These are phyloP conservation scores for Datura wrightii DNA, from an alignment of 257 asterid species.

Conservation along the genomic window DNA sequence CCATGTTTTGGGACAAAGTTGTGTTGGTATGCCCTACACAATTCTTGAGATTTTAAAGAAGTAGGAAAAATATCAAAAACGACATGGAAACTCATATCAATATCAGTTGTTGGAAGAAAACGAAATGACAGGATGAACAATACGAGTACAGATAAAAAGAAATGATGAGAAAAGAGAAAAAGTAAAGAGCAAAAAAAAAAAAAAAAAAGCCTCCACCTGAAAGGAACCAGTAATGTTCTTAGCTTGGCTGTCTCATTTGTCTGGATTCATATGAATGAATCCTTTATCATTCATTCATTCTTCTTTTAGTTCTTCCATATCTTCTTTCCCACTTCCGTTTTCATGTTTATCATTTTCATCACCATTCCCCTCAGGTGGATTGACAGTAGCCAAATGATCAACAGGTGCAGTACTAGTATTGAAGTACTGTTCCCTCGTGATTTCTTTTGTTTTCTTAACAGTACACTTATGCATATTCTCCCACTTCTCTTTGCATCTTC, in stretches of 20 bases:
- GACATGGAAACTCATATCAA: neutral
- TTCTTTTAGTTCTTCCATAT: neutral
- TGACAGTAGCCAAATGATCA: neutral
- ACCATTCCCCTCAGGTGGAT: neutral
- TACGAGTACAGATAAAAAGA: neutral
- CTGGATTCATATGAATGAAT: neutral
- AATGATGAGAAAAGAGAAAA: neutral
- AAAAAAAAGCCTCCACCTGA: conserved; percentile 6
- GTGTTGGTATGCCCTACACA: conserved; percentile 15
- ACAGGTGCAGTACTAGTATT: neutral
- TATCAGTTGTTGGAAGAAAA: conserved; percentile 17
- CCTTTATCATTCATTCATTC: neutral
- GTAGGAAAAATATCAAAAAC: neutral
- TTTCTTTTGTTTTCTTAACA: conserved; percentile 56
- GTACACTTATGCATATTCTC: conserved; percentile 65
- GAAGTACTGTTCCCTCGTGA: conserved; percentile 39
- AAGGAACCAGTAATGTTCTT: conserved; percentile 22
- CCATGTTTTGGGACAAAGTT: neutral
- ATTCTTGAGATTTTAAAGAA: neutral
- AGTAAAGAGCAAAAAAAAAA: neutral
- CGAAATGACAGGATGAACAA: conserved; percentile 13
- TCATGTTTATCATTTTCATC: neutral
- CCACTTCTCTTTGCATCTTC: conserved; percentile 75
- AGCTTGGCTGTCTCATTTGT: conserved; percentile 24
- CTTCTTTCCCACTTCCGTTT: neutral